Base-by-base conservation (phyloP, 2,329 filamentous ascomycete species). In the Aspergillus sp. region DNA sequence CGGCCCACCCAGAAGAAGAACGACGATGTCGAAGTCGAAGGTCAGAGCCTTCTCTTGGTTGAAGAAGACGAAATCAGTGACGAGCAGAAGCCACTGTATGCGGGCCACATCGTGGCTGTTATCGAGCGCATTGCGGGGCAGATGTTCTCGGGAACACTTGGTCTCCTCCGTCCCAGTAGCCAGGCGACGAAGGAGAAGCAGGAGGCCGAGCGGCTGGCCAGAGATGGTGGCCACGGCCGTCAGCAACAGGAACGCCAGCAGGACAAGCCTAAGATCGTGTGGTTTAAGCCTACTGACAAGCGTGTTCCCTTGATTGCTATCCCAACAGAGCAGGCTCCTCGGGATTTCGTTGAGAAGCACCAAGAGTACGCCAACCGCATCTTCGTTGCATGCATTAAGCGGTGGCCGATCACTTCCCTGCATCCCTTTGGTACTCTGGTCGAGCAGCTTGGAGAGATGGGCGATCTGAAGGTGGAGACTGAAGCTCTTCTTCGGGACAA, bases 261-360 rank as follows among this genome's bases (percentile, higher is more conserved):
- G 75, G 95, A 99, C 66, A 97, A 97, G 80, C 95, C 95, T 64
- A 99, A 99, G 87, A 99, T 99, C 79, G 95, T 99, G 44, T 99
- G 95, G 95, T 99, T 99, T 83, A 99, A 99, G 83, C 95, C 95
- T 60, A 99, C 95, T 1, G 95, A 99, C 80, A 98, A 99, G 86
- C 92, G 95, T 73, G 95, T 99, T 51, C 95, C 95, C 53, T 83
- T 99, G 66, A 99, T 99, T 77, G 95, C 95, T 57, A 99, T 99
- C 66, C 95, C 95, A 1, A 99, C 95, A 3, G 95, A 99, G 77
- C 95, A 99, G 79, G 95, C 95, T 8, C 95, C 95, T 19, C 90
- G 92, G 38, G 95, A 98, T 79, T 99, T 99, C 71, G 95, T 99
- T 27, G 95, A 99, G 82, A 96, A 95, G 78, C 95, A 99, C 76